phyloP scores from a whole-genome alignment of 1,284 basidiomycete species.

The Cutaneotrichosporon sp. region DNA sequence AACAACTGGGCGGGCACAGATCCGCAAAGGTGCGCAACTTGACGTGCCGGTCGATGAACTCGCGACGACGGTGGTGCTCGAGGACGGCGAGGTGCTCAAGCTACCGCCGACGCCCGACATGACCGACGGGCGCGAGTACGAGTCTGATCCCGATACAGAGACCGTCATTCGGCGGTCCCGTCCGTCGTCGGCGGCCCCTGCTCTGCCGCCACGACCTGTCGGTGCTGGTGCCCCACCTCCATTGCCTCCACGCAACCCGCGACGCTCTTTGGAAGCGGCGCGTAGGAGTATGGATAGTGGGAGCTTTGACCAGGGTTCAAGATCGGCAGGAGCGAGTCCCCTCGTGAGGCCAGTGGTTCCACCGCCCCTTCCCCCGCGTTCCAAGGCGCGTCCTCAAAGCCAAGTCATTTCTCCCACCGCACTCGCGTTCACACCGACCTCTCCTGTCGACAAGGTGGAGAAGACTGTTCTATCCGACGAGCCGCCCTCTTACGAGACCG shows the following conservation, averaged over 20 bases:
- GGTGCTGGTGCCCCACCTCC: background rate
- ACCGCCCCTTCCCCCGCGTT: slow-evolving; percentile 3
- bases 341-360: background rate
- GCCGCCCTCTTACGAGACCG: slow-evolving; percentile 6
- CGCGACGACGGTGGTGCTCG: slow-evolving; percentile 15
- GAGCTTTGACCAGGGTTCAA: background rate
- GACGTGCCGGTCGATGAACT: slow-evolving; percentile 31
- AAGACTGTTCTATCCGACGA: background rate
- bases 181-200: slow-evolving; percentile 7
- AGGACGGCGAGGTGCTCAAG: slow-evolving; percentile 49
- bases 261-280: background rate
- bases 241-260: background rate
- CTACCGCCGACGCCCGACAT: slow-evolving; percentile 50
- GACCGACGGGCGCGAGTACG: slow-evolving; percentile 41
- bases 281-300: background rate
- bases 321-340: background rate
- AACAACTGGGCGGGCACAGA: slow-evolving; percentile 53
- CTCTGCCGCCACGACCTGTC: slow-evolving; percentile 27
- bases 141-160: slow-evolving; percentile 41
- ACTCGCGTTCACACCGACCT: background rate
- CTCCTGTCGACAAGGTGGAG: background rate
- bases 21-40: slow-evolving; percentile 38
- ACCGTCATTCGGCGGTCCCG: slow-evolving; percentile 20
- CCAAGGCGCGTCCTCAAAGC: background rate
- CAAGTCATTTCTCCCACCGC: background rate